Percentiles rank a stretch among this genome's conserved stretches.
Evolutionary conservation across 305 asterid genomes (phyloP).

Genomic region (Lippia alba): DNA sequence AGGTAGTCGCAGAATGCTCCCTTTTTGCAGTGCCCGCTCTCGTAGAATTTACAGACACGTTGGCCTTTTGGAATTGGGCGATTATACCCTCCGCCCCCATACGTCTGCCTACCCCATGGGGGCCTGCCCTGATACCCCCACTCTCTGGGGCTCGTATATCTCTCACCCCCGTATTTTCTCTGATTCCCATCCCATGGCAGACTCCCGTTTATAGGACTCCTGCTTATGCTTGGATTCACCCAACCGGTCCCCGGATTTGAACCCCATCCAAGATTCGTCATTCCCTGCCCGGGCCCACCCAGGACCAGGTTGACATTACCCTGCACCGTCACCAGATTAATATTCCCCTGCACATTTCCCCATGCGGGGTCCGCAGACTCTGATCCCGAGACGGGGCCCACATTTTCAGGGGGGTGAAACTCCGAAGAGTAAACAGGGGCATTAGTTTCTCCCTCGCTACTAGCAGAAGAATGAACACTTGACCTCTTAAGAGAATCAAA

Average conservation of each 20-base stretch:
- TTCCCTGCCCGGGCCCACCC: constrained; percentile 66
- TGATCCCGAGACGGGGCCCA: constrained; percentile 39
- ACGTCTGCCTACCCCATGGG: constrained; percentile 69
- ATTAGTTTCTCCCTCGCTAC: constrained; percentile 68
- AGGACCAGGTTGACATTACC: constrained; percentile 64
- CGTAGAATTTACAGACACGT: constrained; percentile 86
- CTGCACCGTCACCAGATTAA: constrained; percentile 66
- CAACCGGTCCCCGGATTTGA: constrained; percentile 52
- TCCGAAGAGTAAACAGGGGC: constrained; percentile 55
- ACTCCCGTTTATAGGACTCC: constrained; percentile 53
- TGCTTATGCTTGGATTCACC: constrained; percentile 57
- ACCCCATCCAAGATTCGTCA: constrained; percentile 59
- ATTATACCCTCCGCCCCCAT: constrained; percentile 72
- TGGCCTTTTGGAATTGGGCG: constrained; percentile 74
- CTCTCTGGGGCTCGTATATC: constrained; percentile 72
- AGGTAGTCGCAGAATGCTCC: constrained; percentile 87
- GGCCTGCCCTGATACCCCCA: constrained; percentile 72
- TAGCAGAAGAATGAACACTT: constrained; percentile 62
- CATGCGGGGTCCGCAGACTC: constrained; percentile 57
- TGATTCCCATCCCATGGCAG: constrained; percentile 66
- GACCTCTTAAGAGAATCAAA: constrained; percentile 52
- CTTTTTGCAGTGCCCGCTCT: constrained; percentile 86
- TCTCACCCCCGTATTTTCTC: constrained; percentile 67
- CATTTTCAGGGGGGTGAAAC: constrained; percentile 52
- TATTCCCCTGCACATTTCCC: constrained; percentile 62